phyloP scores from a whole-genome alignment of 2,329 filamentous ascomycete genomes.

The Colletotrichum truncatum region DNA sequence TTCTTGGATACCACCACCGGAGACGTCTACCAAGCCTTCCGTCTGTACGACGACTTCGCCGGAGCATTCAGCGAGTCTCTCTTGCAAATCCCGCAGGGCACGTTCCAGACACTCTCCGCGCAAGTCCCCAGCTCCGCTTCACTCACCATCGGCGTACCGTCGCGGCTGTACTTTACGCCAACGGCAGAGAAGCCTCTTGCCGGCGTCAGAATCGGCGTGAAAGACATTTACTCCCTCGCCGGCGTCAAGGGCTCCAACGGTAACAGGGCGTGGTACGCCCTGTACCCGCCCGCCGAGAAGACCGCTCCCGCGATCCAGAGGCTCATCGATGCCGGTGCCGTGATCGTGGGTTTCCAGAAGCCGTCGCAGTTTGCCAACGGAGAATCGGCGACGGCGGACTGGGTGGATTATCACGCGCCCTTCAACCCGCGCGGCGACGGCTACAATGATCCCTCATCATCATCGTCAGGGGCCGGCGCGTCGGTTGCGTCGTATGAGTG shows the following conservation, averaged over 20 bases:
- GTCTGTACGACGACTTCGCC: constrained; percentile 46
- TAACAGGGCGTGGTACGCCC: constrained; percentile 64
- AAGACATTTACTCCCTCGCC: constrained; percentile 68
- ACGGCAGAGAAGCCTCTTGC: constrained; percentile 64
- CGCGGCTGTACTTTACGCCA: constrained; percentile 65
- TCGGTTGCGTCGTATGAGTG: constrained; percentile 52
- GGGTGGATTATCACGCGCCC: constrained; percentile 46
- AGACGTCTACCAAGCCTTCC: constrained; percentile 42
- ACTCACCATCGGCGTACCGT: constrained; percentile 60
- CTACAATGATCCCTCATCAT: constrained; percentile 54
- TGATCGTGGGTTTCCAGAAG: constrained; percentile 57
- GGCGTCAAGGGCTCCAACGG: constrained; percentile 64
- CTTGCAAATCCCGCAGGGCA: constrained; percentile 40
- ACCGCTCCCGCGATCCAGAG: constrained; percentile 63
- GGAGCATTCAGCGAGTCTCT: constrained; percentile 42
- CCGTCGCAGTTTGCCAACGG: constrained; percentile 54
- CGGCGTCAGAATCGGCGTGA: constrained; percentile 68
- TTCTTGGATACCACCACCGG: constrained; percentile 44
- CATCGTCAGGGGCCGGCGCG: constrained; percentile 42
- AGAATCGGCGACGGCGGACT: constrained; percentile 56
- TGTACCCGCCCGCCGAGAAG: constrained; percentile 56
- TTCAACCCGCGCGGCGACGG: constrained; percentile 58
- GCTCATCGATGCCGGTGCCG: constrained; percentile 66
- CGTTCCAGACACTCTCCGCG: constrained; percentile 44
- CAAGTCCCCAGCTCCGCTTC: constrained; percentile 38